Evolutionary conservation across 331 rosid genomes (phyloP).

Genomic region (Rosa hybrid): DNA sequence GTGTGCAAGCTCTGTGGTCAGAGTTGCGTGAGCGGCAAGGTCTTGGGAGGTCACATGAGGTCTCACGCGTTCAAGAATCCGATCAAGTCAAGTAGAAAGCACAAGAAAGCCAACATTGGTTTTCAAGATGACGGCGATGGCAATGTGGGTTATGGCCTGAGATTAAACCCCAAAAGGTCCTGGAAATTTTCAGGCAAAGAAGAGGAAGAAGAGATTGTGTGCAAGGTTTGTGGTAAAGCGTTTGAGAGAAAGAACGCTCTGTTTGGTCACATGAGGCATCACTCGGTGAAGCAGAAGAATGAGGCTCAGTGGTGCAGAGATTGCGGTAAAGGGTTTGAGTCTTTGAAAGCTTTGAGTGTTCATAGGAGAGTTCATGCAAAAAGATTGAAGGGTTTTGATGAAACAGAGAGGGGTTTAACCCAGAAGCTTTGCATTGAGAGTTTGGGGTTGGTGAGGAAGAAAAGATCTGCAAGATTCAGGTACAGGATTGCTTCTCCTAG

Average conservation of each 20-base stretch:
- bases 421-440: slow-evolving; percentile 22
- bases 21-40: slow-evolving; percentile 48
- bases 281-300: slow-evolving; percentile 32
- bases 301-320: slow-evolving; percentile 27
- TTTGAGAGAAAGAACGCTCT: slow-evolving; percentile 41
- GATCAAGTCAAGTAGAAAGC: slow-evolving; percentile 18
- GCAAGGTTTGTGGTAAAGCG: slow-evolving; percentile 44
- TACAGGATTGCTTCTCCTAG: slow-evolving; percentile 20
- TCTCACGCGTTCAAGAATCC: slow-evolving; percentile 38
- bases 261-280: slow-evolving; percentile 62
- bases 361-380: slow-evolving; percentile 30
- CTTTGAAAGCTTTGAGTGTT: slow-evolving; percentile 29
- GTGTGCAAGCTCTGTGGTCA: slow-evolving; percentile 44
- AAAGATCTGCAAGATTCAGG: slow-evolving; percentile 48
- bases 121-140: slow-evolving; percentile 19
- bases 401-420: slow-evolving; percentile 10
- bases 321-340: slow-evolving; percentile 32
- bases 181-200: slow-evolving; percentile 33
- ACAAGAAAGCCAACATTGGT: background rate
- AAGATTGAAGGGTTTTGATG: slow-evolving; percentile 1
- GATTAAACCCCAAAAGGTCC: slow-evolving; percentile 56
- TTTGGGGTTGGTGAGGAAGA: slow-evolving; percentile 28
- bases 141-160: slow-evolving; percentile 35
- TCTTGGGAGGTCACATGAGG: slow-evolving; percentile 57
- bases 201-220: slow-evolving; percentile 31